A percentile compares a stretch with the other conserved stretches of the same genome.
phyloP scores from a whole-genome alignment of 2,329 filamentous ascomycete species.

The Penicillium sp. region DNA sequence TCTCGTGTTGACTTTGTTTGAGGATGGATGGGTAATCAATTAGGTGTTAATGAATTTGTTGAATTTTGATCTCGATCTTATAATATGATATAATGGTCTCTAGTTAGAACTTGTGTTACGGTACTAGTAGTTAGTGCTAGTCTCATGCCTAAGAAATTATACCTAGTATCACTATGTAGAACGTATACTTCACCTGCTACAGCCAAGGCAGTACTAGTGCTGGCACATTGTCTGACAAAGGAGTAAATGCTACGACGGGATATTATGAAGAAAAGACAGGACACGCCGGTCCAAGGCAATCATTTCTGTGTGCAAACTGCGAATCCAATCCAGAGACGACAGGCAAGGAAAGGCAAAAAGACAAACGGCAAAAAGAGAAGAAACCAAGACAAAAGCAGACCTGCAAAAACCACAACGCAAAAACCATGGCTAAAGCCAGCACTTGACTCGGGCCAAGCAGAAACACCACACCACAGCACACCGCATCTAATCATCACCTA shows the following conservation, averaged over 20 bases:
- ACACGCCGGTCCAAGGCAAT: conserved; percentile 12
- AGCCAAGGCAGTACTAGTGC: no score
- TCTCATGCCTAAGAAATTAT: no score
- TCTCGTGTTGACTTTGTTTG: conserved; percentile 23
- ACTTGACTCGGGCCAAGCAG: not conserved
- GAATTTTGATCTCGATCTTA: conserved; percentile 5
- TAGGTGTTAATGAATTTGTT: conserved; percentile 28
- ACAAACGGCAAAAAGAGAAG: not conserved
- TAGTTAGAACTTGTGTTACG: no score
- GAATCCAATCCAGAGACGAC: conserved; percentile 5
- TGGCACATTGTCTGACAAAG: no score
- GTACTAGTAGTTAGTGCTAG: no score
- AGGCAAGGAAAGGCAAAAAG: not conserved
- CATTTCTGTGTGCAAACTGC: conserved; percentile 8
- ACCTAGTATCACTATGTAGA: no score
- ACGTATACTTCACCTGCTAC: no score
- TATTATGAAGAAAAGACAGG: not conserved
- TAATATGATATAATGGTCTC: not conserved
- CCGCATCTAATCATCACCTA: conserved; percentile 7
- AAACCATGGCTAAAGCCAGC: not conserved
- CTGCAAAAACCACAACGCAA: not conserved
- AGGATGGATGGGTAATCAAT: conserved; percentile 18
- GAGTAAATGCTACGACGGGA: not conserved
- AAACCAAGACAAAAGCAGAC: not conserved
- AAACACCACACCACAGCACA: conserved; percentile 5